These are phyloP conservation scores for Medicago lupulina DNA, from an alignment of 306 rosid species.

Conservation along the genomic window DNA sequence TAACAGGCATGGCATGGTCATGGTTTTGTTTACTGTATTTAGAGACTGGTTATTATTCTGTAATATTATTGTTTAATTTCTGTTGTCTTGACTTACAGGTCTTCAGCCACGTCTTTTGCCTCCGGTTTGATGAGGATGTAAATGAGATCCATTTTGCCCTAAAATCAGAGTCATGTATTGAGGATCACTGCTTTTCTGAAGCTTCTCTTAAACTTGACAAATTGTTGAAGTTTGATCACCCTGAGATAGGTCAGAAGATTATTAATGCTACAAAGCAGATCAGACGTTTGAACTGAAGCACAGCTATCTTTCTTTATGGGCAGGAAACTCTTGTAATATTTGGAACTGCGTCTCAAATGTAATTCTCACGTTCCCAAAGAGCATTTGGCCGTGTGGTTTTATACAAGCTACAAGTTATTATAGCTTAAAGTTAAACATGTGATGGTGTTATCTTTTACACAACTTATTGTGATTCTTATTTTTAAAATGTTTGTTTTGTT, in stretches of 20 bases:
- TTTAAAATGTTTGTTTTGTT: too few relatives aligned
- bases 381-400: too few relatives aligned
- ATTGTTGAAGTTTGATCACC: slow-evolving; percentile 68
- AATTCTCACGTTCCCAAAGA: too few relatives aligned
- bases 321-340: neutral
- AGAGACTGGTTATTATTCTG: neutral
- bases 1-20: neutral
- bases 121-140: slow-evolving; percentile 87
- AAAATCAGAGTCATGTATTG: slow-evolving; percentile 57
- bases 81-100: slow-evolving; percentile 58
- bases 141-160: slow-evolving; percentile 89
- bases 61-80: slow-evolving; percentile 5
- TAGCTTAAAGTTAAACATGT: too few relatives aligned
- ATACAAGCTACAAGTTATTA: too few relatives aligned
- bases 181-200: slow-evolving; percentile 59
- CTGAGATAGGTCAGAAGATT: slow-evolving; percentile 71
- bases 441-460: too few relatives aligned
- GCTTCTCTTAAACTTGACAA: slow-evolving; percentile 72
- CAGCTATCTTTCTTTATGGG: neutral
- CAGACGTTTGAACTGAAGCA: slow-evolving; percentile 62
- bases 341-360: too few relatives aligned
- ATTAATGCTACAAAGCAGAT: slow-evolving; percentile 63
- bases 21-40: neutral
- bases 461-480: too few relatives aligned
- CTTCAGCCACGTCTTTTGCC: slow-evolving; percentile 73